Conservation (phyloP, 2,329 filamentous ascomycete genomes). For the Ampelomyces quisqualis region DNA sequence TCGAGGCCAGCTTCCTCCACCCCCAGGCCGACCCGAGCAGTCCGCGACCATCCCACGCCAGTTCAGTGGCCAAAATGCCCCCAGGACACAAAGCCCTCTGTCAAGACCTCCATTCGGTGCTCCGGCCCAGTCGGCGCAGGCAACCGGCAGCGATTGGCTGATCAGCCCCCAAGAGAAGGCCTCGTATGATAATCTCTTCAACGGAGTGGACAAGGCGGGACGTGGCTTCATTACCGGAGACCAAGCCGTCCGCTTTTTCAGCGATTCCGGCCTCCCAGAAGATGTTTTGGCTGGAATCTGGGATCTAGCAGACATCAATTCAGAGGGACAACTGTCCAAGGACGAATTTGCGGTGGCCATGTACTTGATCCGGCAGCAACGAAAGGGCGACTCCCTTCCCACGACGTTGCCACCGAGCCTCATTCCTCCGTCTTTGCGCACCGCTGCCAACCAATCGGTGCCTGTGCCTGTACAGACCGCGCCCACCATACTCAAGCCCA, state of each 20-base stretch:
- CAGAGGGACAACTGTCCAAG: constrained; percentile 76
- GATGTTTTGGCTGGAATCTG: constrained; percentile 91
- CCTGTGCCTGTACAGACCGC: constrained; percentile 49
- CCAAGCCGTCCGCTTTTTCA: constrained; percentile 91
- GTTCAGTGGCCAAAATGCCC: constrained; percentile 63
- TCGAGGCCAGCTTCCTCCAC: constrained; percentile 48
- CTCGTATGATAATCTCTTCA: constrained; percentile 84
- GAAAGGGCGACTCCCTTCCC: constrained; percentile 69
- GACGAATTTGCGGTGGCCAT: constrained; percentile 98
- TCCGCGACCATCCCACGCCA: constrained; percentile 72
- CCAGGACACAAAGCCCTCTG: constrained; percentile 61
- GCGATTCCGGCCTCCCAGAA: constrained; percentile 84
- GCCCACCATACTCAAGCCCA: constrained; percentile 50
- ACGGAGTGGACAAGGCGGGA: constrained; percentile 75
- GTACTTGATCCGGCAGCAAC: constrained; percentile 91
- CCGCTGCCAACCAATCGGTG: constrained; percentile 51
- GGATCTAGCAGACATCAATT: constrained; percentile 94
- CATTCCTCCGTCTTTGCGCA: constrained; percentile 81
- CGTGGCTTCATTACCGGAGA: constrained; percentile 88
- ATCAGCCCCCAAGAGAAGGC: constrained; percentile 80
- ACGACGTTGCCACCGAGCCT: constrained; percentile 75
- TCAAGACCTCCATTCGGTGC: constrained; percentile 53
- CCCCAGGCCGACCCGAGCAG: constrained; percentile 51
- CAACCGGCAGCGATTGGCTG: constrained; percentile 72
- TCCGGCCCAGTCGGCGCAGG: constrained; percentile 53